Conservation (phyloP, 257 asterid species). For the Nicotiana sylvestris region DNA sequence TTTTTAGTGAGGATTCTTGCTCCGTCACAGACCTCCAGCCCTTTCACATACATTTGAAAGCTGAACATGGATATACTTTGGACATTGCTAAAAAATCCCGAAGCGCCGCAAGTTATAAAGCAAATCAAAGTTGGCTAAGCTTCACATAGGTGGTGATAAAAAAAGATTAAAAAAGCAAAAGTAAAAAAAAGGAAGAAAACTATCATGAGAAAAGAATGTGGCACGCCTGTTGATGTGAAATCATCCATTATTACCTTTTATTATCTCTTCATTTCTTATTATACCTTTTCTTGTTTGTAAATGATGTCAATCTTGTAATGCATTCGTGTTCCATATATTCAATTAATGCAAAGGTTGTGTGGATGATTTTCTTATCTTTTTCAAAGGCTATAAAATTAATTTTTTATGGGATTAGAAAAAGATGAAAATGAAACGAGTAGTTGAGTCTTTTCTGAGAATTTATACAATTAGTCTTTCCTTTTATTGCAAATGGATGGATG, state of each 20-base stretch:
- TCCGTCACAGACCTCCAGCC: not conserved
- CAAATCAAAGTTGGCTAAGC: not conserved
- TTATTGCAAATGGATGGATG: not conserved
- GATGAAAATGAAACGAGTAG: not conserved
- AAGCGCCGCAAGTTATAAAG: conserved; percentile 5
- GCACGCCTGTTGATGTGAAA: conserved; percentile 26
- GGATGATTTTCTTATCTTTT: not conserved
- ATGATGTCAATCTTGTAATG: conserved; percentile 12
- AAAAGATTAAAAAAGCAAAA: not conserved
- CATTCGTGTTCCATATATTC: conserved; percentile 12
- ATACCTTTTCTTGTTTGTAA: conserved; percentile 3
- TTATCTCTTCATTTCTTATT: not conserved
- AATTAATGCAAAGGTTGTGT: not conserved
- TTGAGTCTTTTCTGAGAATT: not conserved
- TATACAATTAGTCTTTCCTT: not conserved
- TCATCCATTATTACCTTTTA: conserved; percentile 9
- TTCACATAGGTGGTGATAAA: not conserved
- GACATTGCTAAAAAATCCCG: not conserved
- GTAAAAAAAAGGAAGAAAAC: not conserved
- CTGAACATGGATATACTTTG: not conserved
- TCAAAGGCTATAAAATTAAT: not conserved
- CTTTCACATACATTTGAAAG: not conserved
- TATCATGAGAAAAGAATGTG: not conserved
- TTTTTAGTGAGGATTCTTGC: too few relatives aligned
- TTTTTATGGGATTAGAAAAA: not conserved